Conservation (phyloP, 768 basidiomycete species). For the Lactifluus rugatus region DNA sequence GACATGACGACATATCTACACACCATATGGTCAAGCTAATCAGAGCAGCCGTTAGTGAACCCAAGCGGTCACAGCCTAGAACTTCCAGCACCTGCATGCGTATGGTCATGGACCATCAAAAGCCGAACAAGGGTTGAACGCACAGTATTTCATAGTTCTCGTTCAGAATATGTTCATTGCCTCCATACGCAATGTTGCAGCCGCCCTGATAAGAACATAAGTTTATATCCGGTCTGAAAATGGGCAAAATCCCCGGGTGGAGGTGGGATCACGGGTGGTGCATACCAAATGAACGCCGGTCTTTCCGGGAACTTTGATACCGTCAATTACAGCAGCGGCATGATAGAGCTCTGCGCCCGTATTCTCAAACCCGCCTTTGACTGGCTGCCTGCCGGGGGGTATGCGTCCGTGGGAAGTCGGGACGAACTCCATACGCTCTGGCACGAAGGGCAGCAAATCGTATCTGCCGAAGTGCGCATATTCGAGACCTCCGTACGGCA, state of each 20-base stretch:
- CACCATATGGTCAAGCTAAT: neutral
- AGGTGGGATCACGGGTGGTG: neutral
- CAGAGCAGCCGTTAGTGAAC: neutral
- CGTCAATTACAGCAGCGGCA: conserved; percentile 43
- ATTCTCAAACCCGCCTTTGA: conserved; percentile 73
- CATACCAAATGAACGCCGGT: conserved; percentile 55
- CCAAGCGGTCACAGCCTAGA: neutral
- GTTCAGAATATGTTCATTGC: conserved; percentile 29
- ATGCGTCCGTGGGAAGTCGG: conserved; percentile 48
- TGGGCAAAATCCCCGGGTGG: neutral
- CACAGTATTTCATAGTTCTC: conserved; percentile 38
- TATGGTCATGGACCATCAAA: neutral
- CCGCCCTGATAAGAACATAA: neutral
- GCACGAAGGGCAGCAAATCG: conserved; percentile 64
- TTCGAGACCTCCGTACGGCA: conserved; percentile 59
- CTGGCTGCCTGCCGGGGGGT: conserved; percentile 45
- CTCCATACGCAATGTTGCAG: neutral
- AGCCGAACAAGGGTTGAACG: conserved; percentile 12
- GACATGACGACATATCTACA: neutral
- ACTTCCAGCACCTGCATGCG: conserved; percentile 31
- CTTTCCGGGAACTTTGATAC: conserved; percentile 62
- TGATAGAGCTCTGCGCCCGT: conserved; percentile 59
- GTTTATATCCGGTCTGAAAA: conserved; percentile 13
- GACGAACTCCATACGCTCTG: conserved; percentile 67
- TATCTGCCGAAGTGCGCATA: conserved; percentile 53